phyloP scores from a whole-genome alignment of 345 rosid genomes.

The Melastoma malabathricum region DNA sequence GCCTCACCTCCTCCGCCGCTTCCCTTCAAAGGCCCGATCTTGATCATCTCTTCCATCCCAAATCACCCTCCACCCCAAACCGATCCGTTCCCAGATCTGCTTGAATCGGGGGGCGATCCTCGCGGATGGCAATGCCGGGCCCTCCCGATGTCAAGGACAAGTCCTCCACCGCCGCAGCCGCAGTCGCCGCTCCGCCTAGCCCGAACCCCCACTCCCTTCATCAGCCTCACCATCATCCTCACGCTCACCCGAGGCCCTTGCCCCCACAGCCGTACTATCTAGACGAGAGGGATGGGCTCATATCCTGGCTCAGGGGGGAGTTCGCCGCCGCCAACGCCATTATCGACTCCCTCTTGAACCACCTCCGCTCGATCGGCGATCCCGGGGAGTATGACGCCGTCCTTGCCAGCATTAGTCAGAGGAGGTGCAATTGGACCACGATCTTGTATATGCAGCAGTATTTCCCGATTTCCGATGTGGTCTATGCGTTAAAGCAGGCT shows the following conservation, averaged over 20 bases:
- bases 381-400: conserved; percentile 59
- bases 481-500: conserved; percentile 47
- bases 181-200: conserved; percentile 11
- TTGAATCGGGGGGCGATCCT: too few relatives aligned
- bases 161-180: neutral
- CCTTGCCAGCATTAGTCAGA: conserved; percentile 44
- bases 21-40: too few relatives aligned
- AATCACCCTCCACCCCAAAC: too few relatives aligned
- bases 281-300: conserved; percentile 70
- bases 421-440: conserved; percentile 69
- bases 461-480: conserved; percentile 46
- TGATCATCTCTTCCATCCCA: too few relatives aligned
- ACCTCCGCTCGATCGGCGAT: conserved; percentile 50
- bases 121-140: too few relatives aligned
- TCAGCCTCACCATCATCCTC: neutral
- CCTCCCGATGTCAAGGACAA: too few relatives aligned
- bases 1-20: too few relatives aligned
- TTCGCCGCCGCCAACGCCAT: conserved; percentile 94
- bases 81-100: too few relatives aligned
- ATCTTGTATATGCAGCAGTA: conserved; percentile 82
- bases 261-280: conserved; percentile 35
- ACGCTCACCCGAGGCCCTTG: conserved; percentile 20
- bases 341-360: conserved; percentile 63
- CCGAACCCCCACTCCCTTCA: neutral
- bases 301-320: conserved; percentile 80